phyloP scores from a whole-genome alignment of 2,329 filamentous ascomycete genomes.

The Meredithiella fracta region DNA sequence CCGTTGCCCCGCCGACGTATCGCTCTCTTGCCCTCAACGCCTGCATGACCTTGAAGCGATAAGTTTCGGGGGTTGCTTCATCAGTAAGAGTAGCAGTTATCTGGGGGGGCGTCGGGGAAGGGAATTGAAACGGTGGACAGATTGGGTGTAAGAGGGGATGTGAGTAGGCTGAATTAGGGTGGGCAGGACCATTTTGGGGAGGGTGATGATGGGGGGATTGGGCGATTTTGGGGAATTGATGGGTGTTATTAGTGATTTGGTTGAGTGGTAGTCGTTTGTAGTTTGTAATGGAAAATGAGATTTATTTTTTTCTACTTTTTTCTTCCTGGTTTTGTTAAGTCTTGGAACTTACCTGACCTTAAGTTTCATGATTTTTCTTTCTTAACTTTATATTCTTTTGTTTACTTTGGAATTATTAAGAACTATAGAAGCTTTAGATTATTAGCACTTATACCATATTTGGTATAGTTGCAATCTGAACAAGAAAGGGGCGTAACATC shows the following conservation, averaged over 20 bases:
- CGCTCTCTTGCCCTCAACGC: not conserved
- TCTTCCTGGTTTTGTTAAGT: not conserved
- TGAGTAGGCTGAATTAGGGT: too few relatives aligned
- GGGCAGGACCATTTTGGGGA: too few relatives aligned
- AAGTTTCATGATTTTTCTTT: not conserved
- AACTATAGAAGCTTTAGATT: too few relatives aligned
- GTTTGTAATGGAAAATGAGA: not conserved
- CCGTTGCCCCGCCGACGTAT: conserved; percentile 13
- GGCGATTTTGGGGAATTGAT: not conserved
- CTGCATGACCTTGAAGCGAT: not conserved
- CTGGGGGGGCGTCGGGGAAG: too few relatives aligned
- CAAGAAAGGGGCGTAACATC: not conserved
- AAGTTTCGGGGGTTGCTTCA: not conserved
- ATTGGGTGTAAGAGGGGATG: not conserved
- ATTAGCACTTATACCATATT: not conserved
- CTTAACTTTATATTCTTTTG: not conserved
- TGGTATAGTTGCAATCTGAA: not conserved
- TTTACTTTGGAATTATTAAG: not conserved
- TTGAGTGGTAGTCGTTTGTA: not conserved
- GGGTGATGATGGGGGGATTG: too few relatives aligned
- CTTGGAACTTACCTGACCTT: not conserved
- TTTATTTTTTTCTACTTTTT: conserved; percentile 7
- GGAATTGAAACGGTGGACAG: not conserved
- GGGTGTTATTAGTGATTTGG: not conserved
- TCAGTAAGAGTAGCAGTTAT: too few relatives aligned